These are phyloP conservation scores for Hansenula lynferdii DNA, from an alignment of 1,139 yeast genomes.

Conservation along the genomic window DNA sequence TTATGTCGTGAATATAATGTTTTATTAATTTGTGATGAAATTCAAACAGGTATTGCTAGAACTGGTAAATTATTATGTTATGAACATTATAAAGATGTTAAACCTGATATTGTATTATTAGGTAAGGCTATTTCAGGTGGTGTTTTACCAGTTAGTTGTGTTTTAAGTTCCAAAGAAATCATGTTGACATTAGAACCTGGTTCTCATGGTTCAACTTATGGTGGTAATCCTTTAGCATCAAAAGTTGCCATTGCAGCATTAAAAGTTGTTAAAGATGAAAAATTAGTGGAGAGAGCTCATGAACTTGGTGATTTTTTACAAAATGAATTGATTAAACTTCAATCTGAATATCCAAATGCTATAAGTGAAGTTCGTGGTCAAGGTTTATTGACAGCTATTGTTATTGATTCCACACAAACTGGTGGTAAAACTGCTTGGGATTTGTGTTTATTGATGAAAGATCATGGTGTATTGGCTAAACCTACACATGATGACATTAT, in stretches of 20 bases:
- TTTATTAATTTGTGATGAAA: constrained; percentile 89
- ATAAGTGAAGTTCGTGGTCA: constrained; percentile 90
- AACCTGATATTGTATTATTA: constrained; percentile 80
- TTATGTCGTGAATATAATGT: constrained; percentile 83
- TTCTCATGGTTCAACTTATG: constrained; percentile 96
- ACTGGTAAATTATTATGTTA: constrained; percentile 92
- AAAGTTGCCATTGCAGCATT: constrained; percentile 94
- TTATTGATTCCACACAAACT: constrained; percentile 78
- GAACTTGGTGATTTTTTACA: constrained; percentile 69
- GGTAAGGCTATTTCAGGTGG: constrained; percentile 98
- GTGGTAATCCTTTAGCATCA: constrained; percentile 96
- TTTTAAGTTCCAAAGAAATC: constrained; percentile 79
- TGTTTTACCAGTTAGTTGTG: constrained; percentile 88
- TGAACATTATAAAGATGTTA: constrained; percentile 75
- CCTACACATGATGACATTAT: constrained; percentile 97
- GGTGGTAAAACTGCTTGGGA: constrained; percentile 97
- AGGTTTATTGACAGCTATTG: constrained; percentile 88
- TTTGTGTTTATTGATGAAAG: constrained; percentile 83
- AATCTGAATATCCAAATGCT: constrained; percentile 59
- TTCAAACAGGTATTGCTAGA: constrained; percentile 97
- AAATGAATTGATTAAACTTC: constrained; percentile 58
- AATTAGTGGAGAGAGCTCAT: constrained; percentile 73
- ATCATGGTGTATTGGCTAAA: constrained; percentile 87
- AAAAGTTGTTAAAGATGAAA: constrained; percentile 84
- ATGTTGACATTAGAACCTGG: constrained; percentile 93